Base-by-base conservation (phyloP, 345 rosid species). In the Kandelia obovata region DNA sequence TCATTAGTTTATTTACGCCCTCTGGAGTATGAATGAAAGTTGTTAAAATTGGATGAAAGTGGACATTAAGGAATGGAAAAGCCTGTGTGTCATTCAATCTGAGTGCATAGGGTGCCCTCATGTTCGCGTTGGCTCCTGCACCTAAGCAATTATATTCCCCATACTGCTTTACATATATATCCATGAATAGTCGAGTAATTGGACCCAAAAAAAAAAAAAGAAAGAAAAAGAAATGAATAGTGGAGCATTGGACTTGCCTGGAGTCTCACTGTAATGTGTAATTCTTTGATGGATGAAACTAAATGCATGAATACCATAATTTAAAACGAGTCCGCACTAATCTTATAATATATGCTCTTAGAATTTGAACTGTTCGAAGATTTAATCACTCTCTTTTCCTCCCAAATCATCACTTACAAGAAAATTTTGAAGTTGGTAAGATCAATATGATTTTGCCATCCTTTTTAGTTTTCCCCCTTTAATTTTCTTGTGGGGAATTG, bases 131-230 rank as follows among this genome's bases (percentile, higher is more conserved):
- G 0, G 97, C 87, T 71, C 98, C 97, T 34, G 83, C 67, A 13
- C 97, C 98, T 2, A 81, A 32, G 80, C 97, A 94, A 60, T 86
- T 85, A 70, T 87, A 88, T 74, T 89, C 92, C 62, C 89, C 96
- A 56, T 81, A 89, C 98, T 91, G 87, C 71, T 61, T 71, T 58
- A 2, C 21, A n/a, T 25, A 53, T 21, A 20, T 53, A 21, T 21
- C 25, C 25, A 53, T 20, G 37, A 34, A 43, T 4, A 1, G 37
- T 34, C 8, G 37, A 34, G 37, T 1, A 34, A 34, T 1, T 34
- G 37, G 37, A 34, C 37, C 37, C n/a, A n/a, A 34, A 34, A 34
- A 34, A 34, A 34, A 34, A 21, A 21, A 21, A 21, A 21, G 21
- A 21, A 21, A 21, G 21, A 21, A 21, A 21, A 21, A 21, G 21